Evolutionary conservation across 1,139 yeast species (phyloP).

Genomic region (Geotrichum fermentans): DNA sequence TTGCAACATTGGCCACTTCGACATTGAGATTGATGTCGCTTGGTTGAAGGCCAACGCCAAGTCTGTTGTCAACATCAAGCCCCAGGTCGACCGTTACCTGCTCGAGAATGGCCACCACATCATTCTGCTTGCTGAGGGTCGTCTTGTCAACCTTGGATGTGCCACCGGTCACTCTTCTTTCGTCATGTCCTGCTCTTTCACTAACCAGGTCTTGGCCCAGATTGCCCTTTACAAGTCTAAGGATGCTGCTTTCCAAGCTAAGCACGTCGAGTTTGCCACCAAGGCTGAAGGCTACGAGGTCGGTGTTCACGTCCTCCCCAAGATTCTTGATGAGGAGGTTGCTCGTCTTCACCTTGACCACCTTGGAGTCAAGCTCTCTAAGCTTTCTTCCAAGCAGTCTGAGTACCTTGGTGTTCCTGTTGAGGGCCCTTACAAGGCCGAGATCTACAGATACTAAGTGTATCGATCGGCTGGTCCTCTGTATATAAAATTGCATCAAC

Average conservation of each 20-base stretch:
- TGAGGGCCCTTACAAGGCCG: constrained; percentile 98
- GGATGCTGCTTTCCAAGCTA: constrained; percentile 72
- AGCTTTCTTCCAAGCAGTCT: constrained; percentile 75
- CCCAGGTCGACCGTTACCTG: constrained; percentile 98
- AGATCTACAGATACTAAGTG: constrained; percentile 90
- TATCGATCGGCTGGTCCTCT: constrained; percentile 7
- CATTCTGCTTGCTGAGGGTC: constrained; percentile 97
- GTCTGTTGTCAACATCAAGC: constrained; percentile 93
- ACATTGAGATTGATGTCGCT: constrained; percentile 98
- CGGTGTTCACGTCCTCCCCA: constrained; percentile 97
- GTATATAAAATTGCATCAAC: constrained; percentile 27
- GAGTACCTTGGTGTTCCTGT: constrained; percentile 91
- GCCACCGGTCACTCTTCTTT: constrained; percentile 99
- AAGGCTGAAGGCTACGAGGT: constrained; percentile 86
- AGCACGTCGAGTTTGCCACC: constrained; percentile 86
- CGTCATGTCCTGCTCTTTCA: constrained; percentile 99
- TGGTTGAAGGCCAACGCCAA: constrained; percentile 92
- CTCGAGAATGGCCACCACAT: constrained; percentile 88
- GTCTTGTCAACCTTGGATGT: constrained; percentile 99
- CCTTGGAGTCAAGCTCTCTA: constrained; percentile 86
- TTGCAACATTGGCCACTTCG: constrained; percentile 99
- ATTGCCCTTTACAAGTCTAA: constrained; percentile 94
- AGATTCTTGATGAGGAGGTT: constrained; percentile 97
- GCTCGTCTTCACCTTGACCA: constrained; percentile 96
- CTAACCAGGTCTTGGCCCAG: constrained; percentile 99